A percentile compares a stretch with the other conserved stretches of the same genome.
Evolutionary conservation across 345 rosid species (phyloP).

Genomic region (Linum usitatissimum): DNA sequence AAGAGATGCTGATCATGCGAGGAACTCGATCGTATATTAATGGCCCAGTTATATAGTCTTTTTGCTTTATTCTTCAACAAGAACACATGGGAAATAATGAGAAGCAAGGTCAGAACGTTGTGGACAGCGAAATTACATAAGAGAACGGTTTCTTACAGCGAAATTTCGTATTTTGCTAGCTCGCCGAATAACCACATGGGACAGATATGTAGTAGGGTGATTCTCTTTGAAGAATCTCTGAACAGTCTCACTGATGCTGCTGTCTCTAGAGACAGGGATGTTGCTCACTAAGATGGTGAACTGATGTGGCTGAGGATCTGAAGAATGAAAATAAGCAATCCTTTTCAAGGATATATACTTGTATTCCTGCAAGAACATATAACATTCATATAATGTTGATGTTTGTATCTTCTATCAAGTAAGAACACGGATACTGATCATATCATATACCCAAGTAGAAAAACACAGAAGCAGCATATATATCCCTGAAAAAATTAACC

Average conservation of each 20-base stretch:
- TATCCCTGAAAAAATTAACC: too few species aligned
- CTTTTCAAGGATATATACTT: slow-evolving; percentile 58
- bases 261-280: slow-evolving; percentile 58
- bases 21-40: slow-evolving; percentile 40
- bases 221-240: slow-evolving; percentile 65
- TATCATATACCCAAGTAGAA: too few species aligned
- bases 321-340: slow-evolving; percentile 59
- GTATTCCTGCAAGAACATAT: slow-evolving; percentile 56
- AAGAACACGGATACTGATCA: background rate
- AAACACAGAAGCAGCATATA: too few species aligned
- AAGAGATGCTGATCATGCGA: slow-evolving; percentile 27
- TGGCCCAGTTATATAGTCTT: slow-evolving; percentile 36
- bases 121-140: background rate
- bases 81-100: slow-evolving; percentile 3
- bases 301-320: slow-evolving; percentile 87
- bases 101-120: background rate
- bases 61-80: slow-evolving; percentile 40
- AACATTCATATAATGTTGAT: slow-evolving; percentile 6
- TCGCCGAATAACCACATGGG: slow-evolving; percentile 63
- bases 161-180: slow-evolving; percentile 61
- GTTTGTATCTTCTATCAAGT: too few species aligned
- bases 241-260: slow-evolving; percentile 65
- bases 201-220: slow-evolving; percentile 65
- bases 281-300: slow-evolving; percentile 77
- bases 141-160: slow-evolving; percentile 38